phyloP scores from a whole-genome alignment of 768 basidiomycete genomes.

The Boletus insuetus region DNA sequence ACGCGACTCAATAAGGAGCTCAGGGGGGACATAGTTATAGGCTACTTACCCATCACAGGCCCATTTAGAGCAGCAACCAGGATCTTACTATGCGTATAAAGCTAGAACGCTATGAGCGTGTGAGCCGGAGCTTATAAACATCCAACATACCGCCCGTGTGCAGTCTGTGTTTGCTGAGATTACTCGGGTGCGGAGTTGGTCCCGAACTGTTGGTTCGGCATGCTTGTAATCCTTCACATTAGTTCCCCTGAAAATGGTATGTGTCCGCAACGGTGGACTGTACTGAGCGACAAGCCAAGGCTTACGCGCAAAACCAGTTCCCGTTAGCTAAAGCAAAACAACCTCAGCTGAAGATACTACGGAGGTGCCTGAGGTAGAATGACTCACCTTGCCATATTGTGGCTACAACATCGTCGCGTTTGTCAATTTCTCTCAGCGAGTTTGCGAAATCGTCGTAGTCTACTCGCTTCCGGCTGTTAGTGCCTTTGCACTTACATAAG shows the following conservation, averaged over 20 bases:
- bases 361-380: background rate
- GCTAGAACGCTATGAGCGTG: constrained; percentile 32
- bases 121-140: background rate
- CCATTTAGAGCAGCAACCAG: constrained; percentile 72
- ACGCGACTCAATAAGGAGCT: constrained; percentile 1
- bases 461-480: constrained; percentile 19
- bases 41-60: constrained; percentile 62
- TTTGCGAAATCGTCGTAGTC: constrained; percentile 64
- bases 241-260: constrained; percentile 46
- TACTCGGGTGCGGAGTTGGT: constrained; percentile 45
- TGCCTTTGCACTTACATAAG: background rate
- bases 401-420: constrained; percentile 56
- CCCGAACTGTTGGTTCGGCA: constrained; percentile 36
- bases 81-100: constrained; percentile 68
- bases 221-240: constrained; percentile 39
- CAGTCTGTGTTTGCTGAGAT: constrained; percentile 55
- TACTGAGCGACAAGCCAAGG: constrained; percentile 1
- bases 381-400: constrained; percentile 65
- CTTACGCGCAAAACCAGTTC: constrained; percentile 74
- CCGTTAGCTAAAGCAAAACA: constrained; percentile 47
- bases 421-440: constrained; percentile 55
- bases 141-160: constrained; percentile 54
- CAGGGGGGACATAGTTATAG: background rate
- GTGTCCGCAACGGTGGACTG: background rate
- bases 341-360: background rate